These are phyloP conservation scores for Malus domestica DNA, from an alignment of 306 rosid species.

Conservation along the genomic window ASM211411v1 NC_041800.1:31096233-31096732, in stretches of 20 bases:
- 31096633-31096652: slow-evolving; percentile 47
- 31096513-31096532: neutral
- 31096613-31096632: slow-evolving; percentile 35
- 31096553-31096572: rapidly evolving
- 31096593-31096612: slow-evolving; percentile 45
- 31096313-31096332: neutral
- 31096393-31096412: neutral
- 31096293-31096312: neutral
- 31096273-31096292: neutral
- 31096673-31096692: slow-evolving; percentile 43
- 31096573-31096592: slow-evolving; percentile 36
- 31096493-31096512: neutral
- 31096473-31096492: too few species aligned
- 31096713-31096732: slow-evolving; percentile 57
- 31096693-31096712: slow-evolving; percentile 50
- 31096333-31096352: neutral
- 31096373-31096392: neutral
- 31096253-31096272: neutral
- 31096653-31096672: slow-evolving; percentile 49
- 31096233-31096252: neutral
- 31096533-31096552: neutral
- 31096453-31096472: too few species aligned
- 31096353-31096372: neutral
- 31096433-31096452: neutral
- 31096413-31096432: neutral